Conservation (phyloP, 192 early-diverging fungal species). For the Blastocladiella britannica region DNA sequence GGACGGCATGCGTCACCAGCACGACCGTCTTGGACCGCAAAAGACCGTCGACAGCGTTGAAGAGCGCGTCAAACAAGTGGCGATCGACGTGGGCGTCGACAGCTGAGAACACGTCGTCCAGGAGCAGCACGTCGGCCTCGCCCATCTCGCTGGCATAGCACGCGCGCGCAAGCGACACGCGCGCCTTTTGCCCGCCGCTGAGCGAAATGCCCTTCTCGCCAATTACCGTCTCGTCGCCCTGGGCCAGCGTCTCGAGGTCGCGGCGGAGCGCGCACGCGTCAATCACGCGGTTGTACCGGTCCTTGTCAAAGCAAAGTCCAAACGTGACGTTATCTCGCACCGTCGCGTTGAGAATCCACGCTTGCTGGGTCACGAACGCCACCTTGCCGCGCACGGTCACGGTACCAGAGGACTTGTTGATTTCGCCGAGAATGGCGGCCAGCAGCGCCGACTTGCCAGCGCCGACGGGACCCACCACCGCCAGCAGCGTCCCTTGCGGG, state of each 20-base stretch:
- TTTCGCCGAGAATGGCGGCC: constrained; percentile 12
- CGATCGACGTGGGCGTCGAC: constrained; percentile 40
- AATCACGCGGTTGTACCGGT: constrained; percentile 1
- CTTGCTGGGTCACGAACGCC: constrained; percentile 1
- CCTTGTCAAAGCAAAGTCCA: constrained; percentile 2
- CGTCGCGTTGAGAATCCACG: constrained; percentile 8
- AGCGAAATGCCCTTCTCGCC: constrained; percentile 9
- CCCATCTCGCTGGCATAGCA: no score
- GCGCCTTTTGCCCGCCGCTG: constrained; percentile 7
- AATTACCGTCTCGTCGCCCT: constrained; percentile 7
- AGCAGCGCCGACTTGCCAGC: constrained; percentile 11
- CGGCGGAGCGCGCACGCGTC: constrained; percentile 3
- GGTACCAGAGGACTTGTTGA: constrained; percentile 1
- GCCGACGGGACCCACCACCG: constrained; percentile 10
- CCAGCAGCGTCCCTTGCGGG: neutral
- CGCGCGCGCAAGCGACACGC: constrained; percentile 9
- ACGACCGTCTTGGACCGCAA: constrained; percentile 56
- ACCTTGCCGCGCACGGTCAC: constrained; percentile 1
- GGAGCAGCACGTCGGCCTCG: constrained; percentile 35
- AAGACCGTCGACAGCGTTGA: constrained; percentile 25
- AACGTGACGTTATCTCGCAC: constrained; percentile 6
- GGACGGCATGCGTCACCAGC: constrained; percentile 63
- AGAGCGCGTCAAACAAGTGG: constrained; percentile 31
- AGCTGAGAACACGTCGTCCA: constrained; percentile 80
- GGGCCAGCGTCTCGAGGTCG: constrained; percentile 5